phyloP scores from a whole-genome alignment of 768 basidiomycete genomes.

The Paxillus involutus region DNA sequence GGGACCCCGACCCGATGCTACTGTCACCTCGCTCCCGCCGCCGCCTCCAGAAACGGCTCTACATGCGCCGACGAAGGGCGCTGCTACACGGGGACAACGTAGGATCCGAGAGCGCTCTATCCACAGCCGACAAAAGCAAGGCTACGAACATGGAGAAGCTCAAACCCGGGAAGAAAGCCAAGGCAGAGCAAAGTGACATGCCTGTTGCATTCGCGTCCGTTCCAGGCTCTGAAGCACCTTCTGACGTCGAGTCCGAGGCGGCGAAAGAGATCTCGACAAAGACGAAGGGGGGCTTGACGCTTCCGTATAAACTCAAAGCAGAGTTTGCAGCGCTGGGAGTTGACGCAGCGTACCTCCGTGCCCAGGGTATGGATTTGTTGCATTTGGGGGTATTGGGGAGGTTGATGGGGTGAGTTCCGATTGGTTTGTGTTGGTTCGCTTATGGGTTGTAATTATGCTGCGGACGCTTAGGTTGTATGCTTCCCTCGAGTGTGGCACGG shows the following conservation, averaged over 20 bases:
- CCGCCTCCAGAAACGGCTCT: constrained; percentile 59
- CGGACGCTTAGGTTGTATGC: constrained; percentile 26
- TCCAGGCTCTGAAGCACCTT: constrained; percentile 4
- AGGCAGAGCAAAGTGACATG: constrained; percentile 1
- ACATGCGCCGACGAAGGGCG: constrained; percentile 74
- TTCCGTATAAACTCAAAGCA: constrained; percentile 43
- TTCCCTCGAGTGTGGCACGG: constrained; percentile 24
- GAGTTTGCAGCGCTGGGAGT: constrained; percentile 46
- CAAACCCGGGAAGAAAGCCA: constrained; percentile 37
- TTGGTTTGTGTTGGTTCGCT: constrained; percentile 20
- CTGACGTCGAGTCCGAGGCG: constrained; percentile 5
- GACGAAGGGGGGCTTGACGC: constrained; percentile 39
- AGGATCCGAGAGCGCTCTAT: background rate
- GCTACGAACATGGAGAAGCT: constrained; percentile 23
- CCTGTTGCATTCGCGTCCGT: constrained; percentile 7
- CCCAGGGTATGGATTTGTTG: constrained; percentile 43
- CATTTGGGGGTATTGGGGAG: constrained; percentile 35
- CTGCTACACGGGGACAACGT: constrained; percentile 36
- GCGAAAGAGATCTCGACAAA: constrained; percentile 6
- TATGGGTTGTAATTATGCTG: background rate
- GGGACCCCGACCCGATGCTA: constrained; percentile 16
- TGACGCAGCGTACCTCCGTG: constrained; percentile 40
- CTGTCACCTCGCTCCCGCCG: constrained; percentile 52
- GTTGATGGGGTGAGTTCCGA: constrained; percentile 41
- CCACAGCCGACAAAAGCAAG: background rate